These are phyloP conservation scores for Edaphochlamys debaryana DNA, from an alignment of 139 green algal species.

Conservation along the genomic window DNA sequence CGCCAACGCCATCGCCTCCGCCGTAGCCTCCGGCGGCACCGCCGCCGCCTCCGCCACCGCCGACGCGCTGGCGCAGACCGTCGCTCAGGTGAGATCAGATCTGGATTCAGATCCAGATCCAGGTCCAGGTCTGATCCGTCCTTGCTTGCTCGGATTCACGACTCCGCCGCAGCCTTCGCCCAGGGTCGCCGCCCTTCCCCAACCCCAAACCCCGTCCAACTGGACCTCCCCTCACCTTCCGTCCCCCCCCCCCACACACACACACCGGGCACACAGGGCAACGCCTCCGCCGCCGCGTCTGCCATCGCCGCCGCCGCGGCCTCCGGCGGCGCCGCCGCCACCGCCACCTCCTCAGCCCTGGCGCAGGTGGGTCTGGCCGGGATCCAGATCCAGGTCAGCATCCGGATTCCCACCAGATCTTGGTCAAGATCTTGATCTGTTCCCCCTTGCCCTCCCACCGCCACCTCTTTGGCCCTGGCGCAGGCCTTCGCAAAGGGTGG, in stretches of 20 bases:
- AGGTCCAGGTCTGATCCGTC: no score
- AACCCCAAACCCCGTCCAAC: no score
- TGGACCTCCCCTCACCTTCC: neutral
- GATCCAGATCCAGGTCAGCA: no score
- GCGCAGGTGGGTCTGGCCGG: constrained; percentile 35
- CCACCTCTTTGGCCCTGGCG: no score
- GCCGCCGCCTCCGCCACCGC: neutral
- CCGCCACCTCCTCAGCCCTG: constrained; percentile 6
- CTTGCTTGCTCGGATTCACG: neutral
- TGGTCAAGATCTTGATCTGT: no score
- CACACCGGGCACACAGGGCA: neutral
- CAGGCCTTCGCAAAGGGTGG: constrained; percentile 20
- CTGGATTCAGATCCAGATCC: neutral
- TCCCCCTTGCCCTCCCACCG: no score
- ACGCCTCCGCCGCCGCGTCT: constrained; percentile 2
- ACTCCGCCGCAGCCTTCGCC: no score
- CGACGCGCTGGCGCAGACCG: neutral
- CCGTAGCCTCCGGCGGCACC: neutral
- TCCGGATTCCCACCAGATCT: no score
- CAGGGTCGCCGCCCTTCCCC: no score
- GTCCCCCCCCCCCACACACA: neutral
- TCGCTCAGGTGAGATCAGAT: neutral
- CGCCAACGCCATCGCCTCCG: neutral
- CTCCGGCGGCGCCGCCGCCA: constrained; percentile 1
- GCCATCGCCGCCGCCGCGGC: constrained; percentile 7